These are phyloP conservation scores for Eimeria sp. DNA, from an alignment of 169 alveolate species.

Conservation along the genomic window DNA sequence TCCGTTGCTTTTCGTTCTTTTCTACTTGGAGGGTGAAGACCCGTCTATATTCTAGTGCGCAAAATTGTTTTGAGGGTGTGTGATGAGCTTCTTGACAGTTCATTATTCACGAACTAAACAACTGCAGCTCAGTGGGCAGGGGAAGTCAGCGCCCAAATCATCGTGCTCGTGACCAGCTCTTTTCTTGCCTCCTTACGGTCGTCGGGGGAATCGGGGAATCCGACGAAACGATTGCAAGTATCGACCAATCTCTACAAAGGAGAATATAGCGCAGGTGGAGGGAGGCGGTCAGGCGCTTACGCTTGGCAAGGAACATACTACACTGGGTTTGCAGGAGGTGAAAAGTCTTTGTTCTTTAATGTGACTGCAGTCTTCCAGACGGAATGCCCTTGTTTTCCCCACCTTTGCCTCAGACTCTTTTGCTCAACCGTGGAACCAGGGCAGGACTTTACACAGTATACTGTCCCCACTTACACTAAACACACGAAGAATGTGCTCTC, in stretches of 20 bases:
- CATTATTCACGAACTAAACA: neutral
- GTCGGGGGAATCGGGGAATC: neutral
- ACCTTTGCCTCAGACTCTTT: neutral
- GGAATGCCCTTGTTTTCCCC: neutral
- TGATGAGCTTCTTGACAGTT: neutral
- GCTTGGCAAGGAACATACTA: neutral
- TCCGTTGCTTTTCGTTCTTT: neutral
- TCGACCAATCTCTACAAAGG: too few relatives aligned
- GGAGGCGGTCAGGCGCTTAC: neutral
- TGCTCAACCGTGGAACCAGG: too few relatives aligned
- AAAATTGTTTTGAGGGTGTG: constrained; percentile 10
- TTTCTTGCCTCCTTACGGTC: neutral
- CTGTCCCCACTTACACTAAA: too few relatives aligned
- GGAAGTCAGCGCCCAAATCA: neutral
- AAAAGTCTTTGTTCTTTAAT: neutral
- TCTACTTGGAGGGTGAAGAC: neutral
- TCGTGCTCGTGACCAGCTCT: neutral
- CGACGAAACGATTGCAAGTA: neutral
- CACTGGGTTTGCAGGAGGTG: neutral
- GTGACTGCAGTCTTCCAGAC: neutral
- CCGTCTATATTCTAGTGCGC: neutral
- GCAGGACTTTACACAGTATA: too few relatives aligned
- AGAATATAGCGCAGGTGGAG: neutral
- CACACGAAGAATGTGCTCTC: too few relatives aligned
- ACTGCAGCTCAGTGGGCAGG: neutral